phyloP scores from a whole-genome alignment of 192 early-diverging fungal genomes.

The Gamsiella multidivaricata region DNA sequence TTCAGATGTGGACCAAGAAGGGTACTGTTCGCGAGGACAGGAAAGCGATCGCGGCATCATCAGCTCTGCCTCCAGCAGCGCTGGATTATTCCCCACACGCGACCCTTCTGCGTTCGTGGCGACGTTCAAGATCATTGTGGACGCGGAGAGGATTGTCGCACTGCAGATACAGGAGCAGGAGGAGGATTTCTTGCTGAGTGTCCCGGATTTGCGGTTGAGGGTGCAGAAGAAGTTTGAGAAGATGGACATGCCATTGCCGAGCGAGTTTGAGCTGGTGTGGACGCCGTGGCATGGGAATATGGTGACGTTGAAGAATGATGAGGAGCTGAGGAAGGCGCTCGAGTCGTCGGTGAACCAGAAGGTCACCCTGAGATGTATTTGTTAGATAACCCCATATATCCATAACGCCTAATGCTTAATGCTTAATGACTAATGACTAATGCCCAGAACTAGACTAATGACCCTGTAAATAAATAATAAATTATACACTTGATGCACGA shows the following conservation, averaged over 20 bases:
- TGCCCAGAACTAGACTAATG: too few relatives aligned
- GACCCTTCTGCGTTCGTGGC: slow-evolving; percentile 6
- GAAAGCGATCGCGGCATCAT: too few relatives aligned
- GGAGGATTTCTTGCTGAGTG: slow-evolving; percentile 4
- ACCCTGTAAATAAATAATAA: too few relatives aligned
- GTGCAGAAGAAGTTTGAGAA: slow-evolving; percentile 13
- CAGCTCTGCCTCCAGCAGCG: too few relatives aligned
- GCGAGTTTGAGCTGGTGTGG: slow-evolving; percentile 29
- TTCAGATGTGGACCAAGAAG: too few relatives aligned
- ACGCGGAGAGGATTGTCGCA: slow-evolving; percentile 20
- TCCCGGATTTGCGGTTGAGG: slow-evolving; percentile 17
- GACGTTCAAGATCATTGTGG: slow-evolving; percentile 25
- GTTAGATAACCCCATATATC: too few relatives aligned
- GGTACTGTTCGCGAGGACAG: too few relatives aligned
- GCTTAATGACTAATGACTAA: too few relatives aligned
- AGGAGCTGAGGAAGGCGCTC: slow-evolving; percentile 18
- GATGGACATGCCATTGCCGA: slow-evolving; percentile 10
- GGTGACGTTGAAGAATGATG: slow-evolving; percentile 34
- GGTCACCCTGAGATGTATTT: slow-evolving; percentile 22
- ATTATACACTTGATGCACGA: too few relatives aligned
- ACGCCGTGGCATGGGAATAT: slow-evolving; percentile 6
- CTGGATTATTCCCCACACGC: too few relatives aligned
- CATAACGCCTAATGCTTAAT: too few relatives aligned
- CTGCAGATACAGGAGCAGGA: slow-evolving; percentile 19
- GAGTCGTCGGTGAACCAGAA: slow-evolving; percentile 1